A percentile compares a stretch with the other conserved stretches of the same genome.
Conservation (phyloP, 495 filamentous ascomycete species). For the Pseudomonodictys pantanalensis region DNA sequence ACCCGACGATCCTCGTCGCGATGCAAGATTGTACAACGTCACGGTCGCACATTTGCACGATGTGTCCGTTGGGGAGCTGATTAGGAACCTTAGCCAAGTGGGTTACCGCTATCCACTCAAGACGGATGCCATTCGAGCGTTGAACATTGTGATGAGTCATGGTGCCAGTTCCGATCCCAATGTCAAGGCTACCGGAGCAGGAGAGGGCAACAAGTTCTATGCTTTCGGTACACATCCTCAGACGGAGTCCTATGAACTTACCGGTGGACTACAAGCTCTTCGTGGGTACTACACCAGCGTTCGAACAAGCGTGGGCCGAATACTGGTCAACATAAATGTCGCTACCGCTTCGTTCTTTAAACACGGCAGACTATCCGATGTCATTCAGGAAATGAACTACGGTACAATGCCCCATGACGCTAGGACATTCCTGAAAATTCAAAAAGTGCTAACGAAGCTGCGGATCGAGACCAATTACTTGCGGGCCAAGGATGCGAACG, state of each 20-base stretch:
- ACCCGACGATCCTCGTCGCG: no score
- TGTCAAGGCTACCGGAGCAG: conserved; percentile 34
- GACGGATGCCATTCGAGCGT: conserved; percentile 44
- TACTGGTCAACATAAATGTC: conserved; percentile 52
- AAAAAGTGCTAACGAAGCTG: conserved; percentile 33
- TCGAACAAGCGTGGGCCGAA: conserved; percentile 40
- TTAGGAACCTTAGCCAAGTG: conserved; percentile 37
- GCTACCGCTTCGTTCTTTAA: conserved; percentile 47
- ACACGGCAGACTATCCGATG: conserved; percentile 27
- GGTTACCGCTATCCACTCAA: conserved; percentile 27
- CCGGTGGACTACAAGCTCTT: conserved; percentile 43
- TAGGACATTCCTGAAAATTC: neutral
- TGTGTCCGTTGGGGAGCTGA: conserved; percentile 28
- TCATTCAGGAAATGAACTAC: conserved; percentile 33
- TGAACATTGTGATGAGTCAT: conserved; percentile 53
- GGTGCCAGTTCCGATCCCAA: conserved; percentile 41
- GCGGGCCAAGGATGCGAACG: conserved; percentile 16
- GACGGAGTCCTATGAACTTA: conserved; percentile 29
- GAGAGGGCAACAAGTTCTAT: conserved; percentile 40
- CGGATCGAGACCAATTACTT: conserved; percentile 29
- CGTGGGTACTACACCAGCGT: conserved; percentile 53
- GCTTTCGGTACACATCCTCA: conserved; percentile 22
- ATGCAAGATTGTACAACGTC: no score
- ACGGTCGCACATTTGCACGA: no score
- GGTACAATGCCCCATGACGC: neutral